Evolutionary conservation across 345 rosid genomes (phyloP).

Genomic region (Salix exigua): DNA sequence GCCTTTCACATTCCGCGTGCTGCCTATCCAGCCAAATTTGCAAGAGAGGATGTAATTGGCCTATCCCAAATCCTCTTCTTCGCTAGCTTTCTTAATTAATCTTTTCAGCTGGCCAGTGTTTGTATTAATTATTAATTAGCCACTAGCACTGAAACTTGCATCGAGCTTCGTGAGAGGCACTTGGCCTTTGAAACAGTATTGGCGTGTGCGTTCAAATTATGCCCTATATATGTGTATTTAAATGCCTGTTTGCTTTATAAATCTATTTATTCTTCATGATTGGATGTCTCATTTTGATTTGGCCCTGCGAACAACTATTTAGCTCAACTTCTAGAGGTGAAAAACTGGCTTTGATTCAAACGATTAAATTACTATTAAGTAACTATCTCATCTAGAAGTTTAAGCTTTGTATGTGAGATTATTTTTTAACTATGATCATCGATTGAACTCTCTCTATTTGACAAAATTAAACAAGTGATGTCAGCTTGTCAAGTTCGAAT

Average conservation of each 20-base stretch:
- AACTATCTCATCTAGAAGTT: no score
- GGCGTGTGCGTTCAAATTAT: background rate
- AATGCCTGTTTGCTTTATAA: background rate
- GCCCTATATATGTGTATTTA: background rate
- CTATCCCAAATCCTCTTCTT: background rate
- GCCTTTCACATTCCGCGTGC: constrained; percentile 49
- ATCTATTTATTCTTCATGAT: background rate
- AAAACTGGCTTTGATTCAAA: no score
- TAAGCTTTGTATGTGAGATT: no score
- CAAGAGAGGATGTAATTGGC: constrained; percentile 46
- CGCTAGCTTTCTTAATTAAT: background rate
- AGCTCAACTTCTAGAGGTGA: no score
- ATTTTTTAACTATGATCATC: no score
- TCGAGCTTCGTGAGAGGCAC: background rate
- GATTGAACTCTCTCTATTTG: no score
- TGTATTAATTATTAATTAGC: background rate
- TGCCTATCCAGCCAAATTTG: constrained; percentile 57
- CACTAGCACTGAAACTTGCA: no score
- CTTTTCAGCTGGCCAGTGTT: background rate
- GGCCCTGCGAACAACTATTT: no score
- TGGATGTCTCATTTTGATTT: background rate
- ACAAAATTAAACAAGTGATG: no score
- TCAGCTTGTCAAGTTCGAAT: no score
- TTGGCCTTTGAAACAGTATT: background rate
- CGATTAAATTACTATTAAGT: no score